phyloP scores from a whole-genome alignment of 2,329 filamentous ascomycete genomes.

The Epichloe brachyelytri region DNA sequence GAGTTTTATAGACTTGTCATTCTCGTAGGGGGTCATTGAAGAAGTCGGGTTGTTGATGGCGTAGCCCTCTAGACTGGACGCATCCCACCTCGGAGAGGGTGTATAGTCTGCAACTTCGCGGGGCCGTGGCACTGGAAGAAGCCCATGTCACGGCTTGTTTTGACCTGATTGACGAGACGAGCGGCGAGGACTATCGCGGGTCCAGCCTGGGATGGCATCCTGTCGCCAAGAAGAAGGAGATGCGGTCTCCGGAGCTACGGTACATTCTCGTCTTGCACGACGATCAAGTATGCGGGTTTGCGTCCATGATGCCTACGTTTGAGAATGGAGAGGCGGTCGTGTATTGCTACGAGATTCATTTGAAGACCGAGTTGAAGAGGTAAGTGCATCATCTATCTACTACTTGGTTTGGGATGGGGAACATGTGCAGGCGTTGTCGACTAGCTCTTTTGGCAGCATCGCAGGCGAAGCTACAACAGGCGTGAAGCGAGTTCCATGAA shows the following conservation, averaged over 20 bases:
- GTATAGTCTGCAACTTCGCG: conserved; percentile 33
- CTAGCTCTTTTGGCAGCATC: too few species aligned
- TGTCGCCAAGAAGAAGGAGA: conserved; percentile 49
- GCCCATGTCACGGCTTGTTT: conserved; percentile 41
- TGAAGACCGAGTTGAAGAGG: conserved; percentile 42
- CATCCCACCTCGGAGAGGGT: conserved; percentile 30
- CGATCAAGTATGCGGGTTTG: conserved; percentile 36
- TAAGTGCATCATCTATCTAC: conserved; percentile 16
- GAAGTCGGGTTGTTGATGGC: neutral
- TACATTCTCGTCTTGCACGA: conserved; percentile 47
- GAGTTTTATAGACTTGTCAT: neutral
- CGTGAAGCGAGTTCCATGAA: too few species aligned
- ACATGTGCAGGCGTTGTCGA: too few species aligned
- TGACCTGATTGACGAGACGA: conserved; percentile 48
- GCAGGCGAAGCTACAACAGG: too few species aligned
- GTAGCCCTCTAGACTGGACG: conserved; percentile 26
- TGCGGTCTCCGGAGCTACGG: conserved; percentile 52
- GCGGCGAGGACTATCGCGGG: conserved; percentile 47
- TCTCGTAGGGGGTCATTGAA: neutral
- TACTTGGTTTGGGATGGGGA: too few species aligned
- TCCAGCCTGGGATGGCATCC: conserved; percentile 53
- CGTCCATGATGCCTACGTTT: conserved; percentile 59
- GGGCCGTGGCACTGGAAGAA: conserved; percentile 24
- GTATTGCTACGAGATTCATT: conserved; percentile 71
- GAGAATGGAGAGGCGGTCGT: conserved; percentile 53